Conservation (phyloP, 345 rosid genomes). For the Corchorus olitorius region DNA sequence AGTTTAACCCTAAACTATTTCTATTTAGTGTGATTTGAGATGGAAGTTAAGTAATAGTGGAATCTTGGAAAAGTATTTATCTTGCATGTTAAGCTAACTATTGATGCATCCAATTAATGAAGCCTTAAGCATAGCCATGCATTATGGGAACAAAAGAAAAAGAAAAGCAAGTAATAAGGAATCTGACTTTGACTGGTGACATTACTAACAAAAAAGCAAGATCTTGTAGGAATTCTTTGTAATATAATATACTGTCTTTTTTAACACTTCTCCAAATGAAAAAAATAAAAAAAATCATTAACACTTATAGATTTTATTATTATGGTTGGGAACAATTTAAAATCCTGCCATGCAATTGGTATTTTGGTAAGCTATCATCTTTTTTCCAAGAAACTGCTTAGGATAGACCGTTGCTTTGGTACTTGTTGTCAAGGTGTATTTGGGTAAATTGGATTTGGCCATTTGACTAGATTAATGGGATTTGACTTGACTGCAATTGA, state of each 20-base stretch:
- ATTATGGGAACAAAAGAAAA: background rate
- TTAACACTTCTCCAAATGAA: background rate
- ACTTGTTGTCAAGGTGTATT: background rate
- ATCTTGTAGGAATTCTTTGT: background rate
- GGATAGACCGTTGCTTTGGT: background rate
- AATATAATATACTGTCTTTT: background rate
- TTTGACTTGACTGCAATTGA: background rate
- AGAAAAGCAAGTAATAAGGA: background rate
- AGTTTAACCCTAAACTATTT: no score
- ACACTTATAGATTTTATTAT: background rate
- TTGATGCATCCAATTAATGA: background rate
- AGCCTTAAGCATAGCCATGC: background rate
- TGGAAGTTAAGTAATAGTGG: background rate
- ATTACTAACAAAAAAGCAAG: background rate
- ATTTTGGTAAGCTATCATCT: background rate
- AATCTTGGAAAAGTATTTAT: background rate
- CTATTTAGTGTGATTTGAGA: background rate
- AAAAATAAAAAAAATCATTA: background rate
- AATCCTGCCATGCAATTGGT: background rate
- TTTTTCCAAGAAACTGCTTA: background rate
- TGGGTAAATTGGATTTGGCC: background rate
- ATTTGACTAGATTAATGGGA: background rate
- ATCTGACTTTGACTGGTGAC: background rate
- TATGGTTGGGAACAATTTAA: no score
- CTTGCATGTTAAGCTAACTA: background rate